Base-by-base conservation (phyloP, 2,329 filamentous ascomycete species). In the Aureobasidium sp. region DNA sequence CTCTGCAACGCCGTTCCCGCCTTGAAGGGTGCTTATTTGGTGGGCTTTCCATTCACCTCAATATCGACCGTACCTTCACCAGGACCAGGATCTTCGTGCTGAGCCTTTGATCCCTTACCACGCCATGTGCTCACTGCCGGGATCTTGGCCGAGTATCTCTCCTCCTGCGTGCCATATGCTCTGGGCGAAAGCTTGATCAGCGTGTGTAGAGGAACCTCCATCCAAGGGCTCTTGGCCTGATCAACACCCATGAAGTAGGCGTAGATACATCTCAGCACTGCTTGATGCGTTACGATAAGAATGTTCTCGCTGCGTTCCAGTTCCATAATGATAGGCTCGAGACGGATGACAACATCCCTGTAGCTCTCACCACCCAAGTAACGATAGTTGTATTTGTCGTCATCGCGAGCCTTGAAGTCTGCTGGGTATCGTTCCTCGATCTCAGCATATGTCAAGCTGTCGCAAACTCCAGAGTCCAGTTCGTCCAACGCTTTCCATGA, bases 321-420 rank as follows among this genome's bases (percentile, higher is more conserved):
- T 74, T 99, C 94, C 94, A 99, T 99, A 77, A 99, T 99, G 76
- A 99, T 99, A 65, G 94, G 94, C 72, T 99, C 94, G 0, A 99
- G 85, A 0, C 94, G 91, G 70, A 97, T 97, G 44, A 99, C 94
- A 1, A 99, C 93, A 71, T 99, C 94, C 61, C 93, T 90, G 75
- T 99, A 90, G 64, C 90, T 95, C 77, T 99, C 94, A 60, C 94
- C 94, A 65, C 94, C 94, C 5, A 94, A 88, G 76, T 99, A 99
- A 62, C 94, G 91, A 78, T 99, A 99, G 79, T 99, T 97, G 84
- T 97, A 97, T 77, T 99, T 99, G 81, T 99, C 94, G 67, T 96
- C 91, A 74, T 99, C 94, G 65, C 94, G 90, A 37, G 93, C 91
- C 54, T 86, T 85, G 77, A 99, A 99, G 77, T 99, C 94, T 68